Evolutionary conservation across 176 grass and related monocot genomes (phyloP), one percentile per base, ranked within the genome.

Genomic region (Musa acuminata): DNA sequence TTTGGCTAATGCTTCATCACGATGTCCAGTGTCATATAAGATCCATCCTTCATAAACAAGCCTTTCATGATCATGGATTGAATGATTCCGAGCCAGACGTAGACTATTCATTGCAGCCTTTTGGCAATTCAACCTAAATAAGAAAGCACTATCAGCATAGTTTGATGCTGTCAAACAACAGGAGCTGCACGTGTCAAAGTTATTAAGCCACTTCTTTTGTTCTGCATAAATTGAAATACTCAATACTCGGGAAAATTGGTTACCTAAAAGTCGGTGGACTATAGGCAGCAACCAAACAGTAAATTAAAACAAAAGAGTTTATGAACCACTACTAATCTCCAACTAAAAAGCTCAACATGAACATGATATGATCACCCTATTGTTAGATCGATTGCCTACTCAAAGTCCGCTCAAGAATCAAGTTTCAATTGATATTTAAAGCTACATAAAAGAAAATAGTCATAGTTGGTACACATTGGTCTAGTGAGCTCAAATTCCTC

Each of bases 31-130:
- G 68, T 98, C 95, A 10, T 98, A 98, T 48, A 98, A 51, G 51
- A 98, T 93, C 90, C 95, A 98, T 66, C 95, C 95, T 80, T 98
- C 95, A 7, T 98, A 98, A 19, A 98, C 90, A 76, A 98, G 95
- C 71, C 82, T 87, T 77, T 98, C 95, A 25, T 98, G 67, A 52
- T 84, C 87, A 29, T 89, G 79, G 3, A 53, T 68, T 2, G 95
- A 89, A 85, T 82, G 62, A 77, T 98, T 98, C 21, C 90, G 83
- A 24, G 95, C 86, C 51, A 84, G 75, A 3, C 94, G 80, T 63
- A 98, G 82, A 73, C 94, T 93, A 62, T 69, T 84, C 90, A 93
- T 98, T 1, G 94, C 94, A 64, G 82, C 79, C 86, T 93, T 93
- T 64, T 98, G 94, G 79, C 83, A 93, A 83, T 91, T 98, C 49